These are phyloP conservation scores for Coix lacrymajobi DNA, from an alignment of 176 grass and related monocot species.

Conservation along the genomic window DNA sequence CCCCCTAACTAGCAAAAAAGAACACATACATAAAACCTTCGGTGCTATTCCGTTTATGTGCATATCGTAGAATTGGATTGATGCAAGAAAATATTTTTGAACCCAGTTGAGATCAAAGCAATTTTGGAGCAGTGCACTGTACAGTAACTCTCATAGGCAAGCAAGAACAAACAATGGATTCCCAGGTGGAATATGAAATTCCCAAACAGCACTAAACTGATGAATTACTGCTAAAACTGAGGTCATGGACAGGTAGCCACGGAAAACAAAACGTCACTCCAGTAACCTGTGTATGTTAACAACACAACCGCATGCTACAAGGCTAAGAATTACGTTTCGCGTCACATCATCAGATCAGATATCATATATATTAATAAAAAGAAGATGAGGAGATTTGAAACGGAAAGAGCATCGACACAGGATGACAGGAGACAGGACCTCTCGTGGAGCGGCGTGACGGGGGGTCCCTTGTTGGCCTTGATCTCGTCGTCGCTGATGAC, in stretches of 20 bases:
- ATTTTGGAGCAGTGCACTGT: not conserved
- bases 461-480: slow-evolving; percentile 76
- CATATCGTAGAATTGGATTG: not conserved
- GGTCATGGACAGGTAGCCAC: not conserved
- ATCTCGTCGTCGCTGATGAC: slow-evolving; percentile 81
- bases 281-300: too few species aligned
- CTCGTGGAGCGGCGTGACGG: slow-evolving; percentile 72
- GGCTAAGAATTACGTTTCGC: not conserved
- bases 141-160: not conserved
- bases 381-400: not conserved
- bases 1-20: not conserved
- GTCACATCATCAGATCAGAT: not conserved
- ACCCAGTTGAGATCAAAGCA: not conserved
- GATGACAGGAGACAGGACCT: slow-evolving; percentile 28
- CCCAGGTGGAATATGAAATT: not conserved
- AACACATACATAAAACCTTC: not conserved
- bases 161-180: not conserved
- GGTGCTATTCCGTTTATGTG: not conserved
- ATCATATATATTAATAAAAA: not conserved
- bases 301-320: not conserved
- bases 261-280: not conserved
- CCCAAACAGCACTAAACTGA: not conserved
- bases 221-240: not conserved
- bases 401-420: not conserved
- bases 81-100: not conserved